phyloP scores from a whole-genome alignment of 805 yeast genomes.

The Teunomyces tritomae region DNA sequence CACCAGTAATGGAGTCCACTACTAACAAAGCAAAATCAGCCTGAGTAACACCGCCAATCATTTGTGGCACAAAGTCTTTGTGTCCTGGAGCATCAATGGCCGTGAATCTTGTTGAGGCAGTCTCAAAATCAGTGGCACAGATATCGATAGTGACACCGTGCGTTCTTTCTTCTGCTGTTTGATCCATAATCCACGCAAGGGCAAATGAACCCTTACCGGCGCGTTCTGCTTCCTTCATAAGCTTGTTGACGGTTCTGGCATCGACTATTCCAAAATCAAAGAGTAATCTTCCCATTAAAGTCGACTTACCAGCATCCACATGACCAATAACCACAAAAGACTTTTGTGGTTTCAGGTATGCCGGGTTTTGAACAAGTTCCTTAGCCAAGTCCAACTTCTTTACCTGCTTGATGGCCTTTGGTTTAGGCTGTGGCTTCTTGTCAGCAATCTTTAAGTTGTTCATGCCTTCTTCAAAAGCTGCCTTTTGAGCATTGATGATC shows the following conservation, averaged over 20 bases:
- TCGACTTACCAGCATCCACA: slow-evolving; percentile 83
- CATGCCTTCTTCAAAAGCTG: slow-evolving; percentile 35
- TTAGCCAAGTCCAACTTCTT: slow-evolving; percentile 41
- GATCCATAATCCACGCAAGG: slow-evolving; percentile 84
- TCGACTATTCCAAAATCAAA: slow-evolving; percentile 68
- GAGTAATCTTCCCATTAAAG: slow-evolving; percentile 70
- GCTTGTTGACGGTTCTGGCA: slow-evolving; percentile 58
- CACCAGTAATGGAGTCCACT: slow-evolving; percentile 62
- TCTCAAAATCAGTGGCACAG: slow-evolving; percentile 65
- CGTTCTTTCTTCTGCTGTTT: slow-evolving; percentile 68
- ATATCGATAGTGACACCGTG: slow-evolving; percentile 82
- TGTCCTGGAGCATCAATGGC: slow-evolving; percentile 88
- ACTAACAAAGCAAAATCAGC: slow-evolving; percentile 75
- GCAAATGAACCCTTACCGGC: slow-evolving; percentile 79
- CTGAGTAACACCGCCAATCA: slow-evolving; percentile 80
- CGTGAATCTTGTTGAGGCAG: slow-evolving; percentile 52
- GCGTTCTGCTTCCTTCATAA: slow-evolving; percentile 61
- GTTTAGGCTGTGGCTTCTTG: slow-evolving; percentile 6
- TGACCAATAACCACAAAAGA: slow-evolving; percentile 84
- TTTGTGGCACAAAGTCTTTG: slow-evolving; percentile 77
- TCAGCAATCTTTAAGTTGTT: slow-evolving; percentile 23
- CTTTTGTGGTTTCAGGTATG: slow-evolving; percentile 49
- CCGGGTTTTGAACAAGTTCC: slow-evolving; percentile 33
- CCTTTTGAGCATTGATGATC: slow-evolving; percentile 56
- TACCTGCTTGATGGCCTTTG: slow-evolving; percentile 39